Conservation (phyloP, 305 asterid genomes). For the Caryopteris hybrid region DNA sequence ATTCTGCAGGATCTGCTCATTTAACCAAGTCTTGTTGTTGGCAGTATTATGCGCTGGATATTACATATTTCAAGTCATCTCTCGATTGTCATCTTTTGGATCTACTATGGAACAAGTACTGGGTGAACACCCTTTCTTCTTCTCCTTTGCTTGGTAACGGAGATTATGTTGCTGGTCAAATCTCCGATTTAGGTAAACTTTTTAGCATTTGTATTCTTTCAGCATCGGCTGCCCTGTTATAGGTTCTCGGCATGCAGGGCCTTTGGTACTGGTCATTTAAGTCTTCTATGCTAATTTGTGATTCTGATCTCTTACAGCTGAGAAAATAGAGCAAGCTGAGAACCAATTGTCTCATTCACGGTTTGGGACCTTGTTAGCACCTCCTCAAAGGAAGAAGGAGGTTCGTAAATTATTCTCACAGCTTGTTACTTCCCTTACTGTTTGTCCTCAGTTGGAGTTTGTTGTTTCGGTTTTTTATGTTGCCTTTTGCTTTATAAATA, state of each 20-base stretch:
- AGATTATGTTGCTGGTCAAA: slow-evolving; percentile 97
- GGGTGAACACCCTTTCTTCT: slow-evolving; percentile 98
- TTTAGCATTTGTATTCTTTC: too few relatives aligned
- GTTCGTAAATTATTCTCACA: slow-evolving; percentile 35
- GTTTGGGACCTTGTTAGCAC: slow-evolving; percentile 63
- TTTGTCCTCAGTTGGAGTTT: not conserved
- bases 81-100: slow-evolving; percentile 92
- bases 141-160: slow-evolving; percentile 97
- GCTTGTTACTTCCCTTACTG: not conserved
- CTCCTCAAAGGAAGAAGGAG: slow-evolving; percentile 88
- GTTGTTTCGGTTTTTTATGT: not conserved
- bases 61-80: slow-evolving; percentile 91
- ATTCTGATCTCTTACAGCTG: slow-evolving; percentile 52
- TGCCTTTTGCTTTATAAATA: not conserved
- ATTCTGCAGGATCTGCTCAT: not conserved
- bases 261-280: too few relatives aligned
- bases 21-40: slow-evolving; percentile 26
- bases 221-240: slow-evolving; percentile 12
- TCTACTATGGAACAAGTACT: slow-evolving; percentile 91
- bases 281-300: too few relatives aligned
- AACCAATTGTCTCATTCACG: slow-evolving; percentile 80
- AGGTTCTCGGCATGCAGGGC: not conserved
- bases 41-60: slow-evolving; percentile 91
- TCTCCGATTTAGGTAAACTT: slow-evolving; percentile 92
- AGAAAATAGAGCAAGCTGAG: slow-evolving; percentile 93